Evolutionary conservation across 495 filamentous ascomycete species (phyloP).

Genomic region (Trypethelium eluteriae): DNA sequence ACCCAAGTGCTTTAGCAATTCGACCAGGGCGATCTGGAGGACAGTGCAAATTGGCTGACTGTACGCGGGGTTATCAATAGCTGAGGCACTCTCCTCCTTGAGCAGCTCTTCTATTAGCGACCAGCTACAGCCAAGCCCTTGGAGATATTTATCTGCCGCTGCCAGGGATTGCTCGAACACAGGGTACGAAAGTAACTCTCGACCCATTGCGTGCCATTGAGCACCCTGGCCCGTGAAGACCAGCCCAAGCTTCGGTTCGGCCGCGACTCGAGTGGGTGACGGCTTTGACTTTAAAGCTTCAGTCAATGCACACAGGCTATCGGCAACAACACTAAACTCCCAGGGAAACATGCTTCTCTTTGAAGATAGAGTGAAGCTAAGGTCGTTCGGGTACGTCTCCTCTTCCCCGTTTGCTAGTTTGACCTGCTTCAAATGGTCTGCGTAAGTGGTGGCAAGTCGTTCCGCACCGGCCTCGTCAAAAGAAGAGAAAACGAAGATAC

Average conservation of each 20-base stretch:
- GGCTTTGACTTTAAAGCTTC: neutral
- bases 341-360: neutral
- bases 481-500: neutral
- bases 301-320: neutral
- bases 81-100: conserved; percentile 19
- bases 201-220: conserved; percentile 41
- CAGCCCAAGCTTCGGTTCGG: neutral
- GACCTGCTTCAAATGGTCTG: neutral
- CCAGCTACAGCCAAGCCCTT: conserved; percentile 14
- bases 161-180: conserved; percentile 33
- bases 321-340: neutral
- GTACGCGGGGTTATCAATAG: conserved; percentile 15
- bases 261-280: neutral
- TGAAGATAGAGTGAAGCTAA: neutral
- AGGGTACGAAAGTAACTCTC: conserved; percentile 31
- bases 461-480: neutral
- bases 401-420: neutral
- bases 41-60: conserved; percentile 26
- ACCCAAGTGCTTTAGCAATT: conserved; percentile 25
- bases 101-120: conserved; percentile 24
- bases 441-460: neutral
- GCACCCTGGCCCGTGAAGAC: conserved; percentile 45
- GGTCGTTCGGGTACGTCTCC: neutral
- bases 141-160: conserved; percentile 17
- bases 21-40: conserved; percentile 24